A percentile compares a stretch with the other conserved stretches of the same genome.
Conservation (phyloP, 352 stramenopile genomes). For the Phytophthora rubi region DNA sequence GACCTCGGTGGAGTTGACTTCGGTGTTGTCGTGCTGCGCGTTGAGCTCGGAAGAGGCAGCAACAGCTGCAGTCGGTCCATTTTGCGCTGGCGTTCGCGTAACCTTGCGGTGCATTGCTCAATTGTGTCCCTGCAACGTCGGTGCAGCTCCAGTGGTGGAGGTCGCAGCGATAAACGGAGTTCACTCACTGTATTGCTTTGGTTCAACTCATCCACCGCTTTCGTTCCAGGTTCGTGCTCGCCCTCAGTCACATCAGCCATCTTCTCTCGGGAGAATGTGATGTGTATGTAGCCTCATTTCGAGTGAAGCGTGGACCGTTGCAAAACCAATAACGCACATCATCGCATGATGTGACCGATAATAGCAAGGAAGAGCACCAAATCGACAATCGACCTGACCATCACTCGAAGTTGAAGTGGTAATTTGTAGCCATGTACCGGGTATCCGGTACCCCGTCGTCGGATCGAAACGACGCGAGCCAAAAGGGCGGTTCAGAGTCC, state of each 20-base stretch:
- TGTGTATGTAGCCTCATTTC: conserved; percentile 8
- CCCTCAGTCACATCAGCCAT: neutral
- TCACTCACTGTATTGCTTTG: neutral
- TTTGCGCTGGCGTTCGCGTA: conserved; percentile 30
- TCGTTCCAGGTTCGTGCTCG: neutral
- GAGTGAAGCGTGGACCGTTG: conserved; percentile 24
- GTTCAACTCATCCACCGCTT: neutral
- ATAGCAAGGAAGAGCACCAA: neutral
- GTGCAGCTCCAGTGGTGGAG: conserved; percentile 26
- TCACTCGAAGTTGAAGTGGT: conserved; percentile 13
- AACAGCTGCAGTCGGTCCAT: conserved; percentile 31
- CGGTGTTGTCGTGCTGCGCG: neutral
- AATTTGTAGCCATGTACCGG: conserved; percentile 25
- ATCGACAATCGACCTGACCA: neutral
- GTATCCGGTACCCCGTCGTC: conserved; percentile 15
- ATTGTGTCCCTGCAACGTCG: conserved; percentile 26
- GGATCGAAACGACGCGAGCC: conserved; percentile 31
- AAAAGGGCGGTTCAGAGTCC: conserved; percentile 12
- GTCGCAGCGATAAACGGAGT: neutral
- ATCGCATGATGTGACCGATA: neutral
- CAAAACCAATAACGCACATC: conserved; percentile 22
- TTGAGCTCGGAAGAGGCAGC: neutral
- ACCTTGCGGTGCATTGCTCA: conserved; percentile 12
- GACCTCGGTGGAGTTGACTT: conserved; percentile 16
- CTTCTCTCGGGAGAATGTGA: neutral